phyloP scores from a whole-genome alignment of 2,329 filamentous ascomycete species.

The Hypomyces perniciosus region DNA sequence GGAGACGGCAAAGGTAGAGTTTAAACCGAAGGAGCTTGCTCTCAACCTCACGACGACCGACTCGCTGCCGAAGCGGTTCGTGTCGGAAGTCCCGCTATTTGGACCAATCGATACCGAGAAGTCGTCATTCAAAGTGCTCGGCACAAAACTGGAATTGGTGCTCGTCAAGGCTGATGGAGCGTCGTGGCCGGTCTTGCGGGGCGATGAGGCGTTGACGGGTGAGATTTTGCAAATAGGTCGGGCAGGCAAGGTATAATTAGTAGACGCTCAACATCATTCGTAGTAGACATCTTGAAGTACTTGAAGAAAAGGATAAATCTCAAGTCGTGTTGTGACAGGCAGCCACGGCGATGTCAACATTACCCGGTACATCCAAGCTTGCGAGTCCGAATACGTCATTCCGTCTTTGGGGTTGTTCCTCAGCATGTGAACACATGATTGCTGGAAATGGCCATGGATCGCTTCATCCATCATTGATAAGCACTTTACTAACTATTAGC shows the following conservation, averaged over 20 bases:
- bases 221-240: constrained; percentile 88
- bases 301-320: no score
- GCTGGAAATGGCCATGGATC: no score
- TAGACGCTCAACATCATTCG: background rate
- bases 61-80: constrained; percentile 69
- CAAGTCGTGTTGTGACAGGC: no score
- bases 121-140: constrained; percentile 74
- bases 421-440: no score
- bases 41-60: constrained; percentile 86
- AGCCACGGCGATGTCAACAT: background rate
- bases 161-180: constrained; percentile 65
- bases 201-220: constrained; percentile 60
- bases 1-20: constrained; percentile 64
- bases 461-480: no score
- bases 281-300: no score
- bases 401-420: no score
- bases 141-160: constrained; percentile 80
- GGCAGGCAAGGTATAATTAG: constrained; percentile 44
- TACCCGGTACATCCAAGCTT: no score
- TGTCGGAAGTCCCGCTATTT: constrained; percentile 67
- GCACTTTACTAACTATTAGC: background rate
- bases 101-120: constrained; percentile 68
- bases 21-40: constrained; percentile 56
- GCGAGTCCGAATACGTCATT: no score
- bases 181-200: constrained; percentile 80